Evolutionary conservation across 495 filamentous ascomycete species (phyloP), one percentile per base, ranked within the genome.

Genomic region (Talaromyces borbonicus): DNA sequence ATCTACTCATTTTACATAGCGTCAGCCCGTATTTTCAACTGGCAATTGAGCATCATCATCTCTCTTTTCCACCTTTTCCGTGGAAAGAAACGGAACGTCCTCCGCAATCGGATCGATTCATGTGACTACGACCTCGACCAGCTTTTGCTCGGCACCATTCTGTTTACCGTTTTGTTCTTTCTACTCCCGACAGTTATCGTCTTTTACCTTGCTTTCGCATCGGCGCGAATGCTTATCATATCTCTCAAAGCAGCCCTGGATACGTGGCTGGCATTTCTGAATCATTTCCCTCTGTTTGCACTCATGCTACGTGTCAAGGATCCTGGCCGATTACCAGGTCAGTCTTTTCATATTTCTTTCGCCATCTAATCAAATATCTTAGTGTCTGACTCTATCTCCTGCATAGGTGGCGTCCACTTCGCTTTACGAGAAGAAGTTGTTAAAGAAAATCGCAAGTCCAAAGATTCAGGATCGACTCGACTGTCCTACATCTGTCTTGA

Each of bases 91-190:
- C 81, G 92, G 49, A 99, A 99, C 49, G 87, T 99, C 6, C 77
- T 99, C 9, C 81, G 92, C 51, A 96, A 96, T 54, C 87, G 92
- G 59, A 96, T 97, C 52, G 92, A 99, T 59, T 90, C 87, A 29
- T 99, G 93, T 71, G 92, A 99, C 63, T 99, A 99, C 62, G 92
- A 95, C 59, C 82, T 99, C 14, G 92, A 99, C 58, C 93, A 99
- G 62, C 80, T 99, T 3, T 80, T 99, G 5, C 80, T 99, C 11
- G 92, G 92, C 25, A 97, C 92, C 1, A 97, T 97, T 18, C 73
- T 99, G 7, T 99, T 99, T 53, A 96, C 93, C 2, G 74, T 97
- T 9, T 75, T 97, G 1, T 95, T 93, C 69, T 99, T 97, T 60
- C 73, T 99, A 16, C 72, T 97, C 1, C 93, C 92, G 0, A 99